Evolutionary conservation across 2,329 filamentous ascomycete species (phyloP).

Genomic region (Xylaria sp.): DNA sequence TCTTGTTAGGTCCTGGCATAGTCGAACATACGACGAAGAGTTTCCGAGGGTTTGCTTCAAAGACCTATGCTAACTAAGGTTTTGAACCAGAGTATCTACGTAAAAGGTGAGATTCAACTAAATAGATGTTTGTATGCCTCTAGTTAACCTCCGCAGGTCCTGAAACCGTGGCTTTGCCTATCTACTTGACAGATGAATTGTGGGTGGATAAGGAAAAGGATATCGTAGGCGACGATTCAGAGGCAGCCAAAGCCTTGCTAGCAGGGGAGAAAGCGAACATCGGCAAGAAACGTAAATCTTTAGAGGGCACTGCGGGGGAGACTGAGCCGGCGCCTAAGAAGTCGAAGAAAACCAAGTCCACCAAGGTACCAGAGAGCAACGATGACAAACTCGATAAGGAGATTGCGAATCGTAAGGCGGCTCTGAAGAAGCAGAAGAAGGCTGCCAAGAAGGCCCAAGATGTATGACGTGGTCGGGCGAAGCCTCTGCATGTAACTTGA

Average conservation of each 20-base stretch:
- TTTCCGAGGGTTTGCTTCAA: neutral
- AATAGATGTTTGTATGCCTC: neutral
- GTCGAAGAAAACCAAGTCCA: constrained; percentile 55
- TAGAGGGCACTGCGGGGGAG: constrained; percentile 50
- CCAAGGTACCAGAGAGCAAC: constrained; percentile 56
- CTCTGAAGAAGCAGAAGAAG: constrained; percentile 69
- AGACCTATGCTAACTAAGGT: constrained; percentile 20
- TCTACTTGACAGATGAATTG: constrained; percentile 92
- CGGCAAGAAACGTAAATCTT: constrained; percentile 72
- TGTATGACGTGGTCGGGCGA: constrained; percentile 47
- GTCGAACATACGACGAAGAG: neutral
- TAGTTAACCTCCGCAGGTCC: constrained; percentile 63
- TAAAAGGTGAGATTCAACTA: constrained; percentile 67
- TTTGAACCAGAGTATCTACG: constrained; percentile 69
- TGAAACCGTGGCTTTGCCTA: constrained; percentile 87
- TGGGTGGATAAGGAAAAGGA: constrained; percentile 83
- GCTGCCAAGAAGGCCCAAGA: constrained; percentile 64
- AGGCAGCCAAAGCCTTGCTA: constrained; percentile 56
- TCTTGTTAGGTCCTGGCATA: no score
- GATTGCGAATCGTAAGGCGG: constrained; percentile 68
- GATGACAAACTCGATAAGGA: constrained; percentile 67
- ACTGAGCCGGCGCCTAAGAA: constrained; percentile 56
- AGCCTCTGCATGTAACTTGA: constrained; percentile 29
- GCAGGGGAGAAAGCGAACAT: constrained; percentile 63
- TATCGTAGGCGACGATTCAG: constrained; percentile 69